Evolutionary conservation across 805 yeast species (phyloP).

Genomic region (Alloascoidea hylecoeti): DNA sequence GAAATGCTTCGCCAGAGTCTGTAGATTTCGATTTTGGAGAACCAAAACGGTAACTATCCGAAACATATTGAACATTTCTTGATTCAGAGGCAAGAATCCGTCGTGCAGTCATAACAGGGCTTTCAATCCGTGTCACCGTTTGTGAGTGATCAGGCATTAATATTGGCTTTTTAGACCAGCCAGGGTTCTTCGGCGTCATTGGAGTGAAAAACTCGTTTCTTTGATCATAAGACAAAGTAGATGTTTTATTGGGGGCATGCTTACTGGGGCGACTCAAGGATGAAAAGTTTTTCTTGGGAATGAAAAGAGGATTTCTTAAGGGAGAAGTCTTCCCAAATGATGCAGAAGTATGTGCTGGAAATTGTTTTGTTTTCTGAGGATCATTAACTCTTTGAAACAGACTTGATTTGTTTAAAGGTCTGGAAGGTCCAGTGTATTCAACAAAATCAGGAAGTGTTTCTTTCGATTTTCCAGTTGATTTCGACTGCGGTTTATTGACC

Average conservation of each 20-base stretch:
- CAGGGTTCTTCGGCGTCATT: conserved; percentile 6
- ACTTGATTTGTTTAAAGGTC: no score
- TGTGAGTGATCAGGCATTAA: neutral
- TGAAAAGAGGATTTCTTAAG: conserved; percentile 6
- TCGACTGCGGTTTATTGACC: no score
- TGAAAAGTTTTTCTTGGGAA: conserved; percentile 3
- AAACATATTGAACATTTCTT: conserved; percentile 2
- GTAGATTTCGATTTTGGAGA: neutral
- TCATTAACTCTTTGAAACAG: no score
- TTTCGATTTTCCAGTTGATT: no score
- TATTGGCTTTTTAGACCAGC: conserved; percentile 2
- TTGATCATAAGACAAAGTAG: conserved; percentile 1
- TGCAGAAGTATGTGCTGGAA: no score
- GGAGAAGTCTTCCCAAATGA: conserved; percentile 7
- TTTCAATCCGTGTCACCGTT: neutral
- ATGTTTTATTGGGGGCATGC: conserved; percentile 2
- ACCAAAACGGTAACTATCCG: conserved; percentile 1
- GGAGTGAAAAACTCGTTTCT: conserved; percentile 6
- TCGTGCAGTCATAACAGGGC: neutral
- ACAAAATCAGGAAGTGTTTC: no score
- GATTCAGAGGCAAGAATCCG: neutral
- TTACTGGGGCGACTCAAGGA: conserved; percentile 4
- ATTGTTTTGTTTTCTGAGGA: no score
- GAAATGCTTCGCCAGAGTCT: neutral
- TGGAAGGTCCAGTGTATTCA: no score